These are phyloP conservation scores for Heliosperma pusillum DNA, from an alignment of 148 eudicot species.

Conservation along the genomic window DNA sequence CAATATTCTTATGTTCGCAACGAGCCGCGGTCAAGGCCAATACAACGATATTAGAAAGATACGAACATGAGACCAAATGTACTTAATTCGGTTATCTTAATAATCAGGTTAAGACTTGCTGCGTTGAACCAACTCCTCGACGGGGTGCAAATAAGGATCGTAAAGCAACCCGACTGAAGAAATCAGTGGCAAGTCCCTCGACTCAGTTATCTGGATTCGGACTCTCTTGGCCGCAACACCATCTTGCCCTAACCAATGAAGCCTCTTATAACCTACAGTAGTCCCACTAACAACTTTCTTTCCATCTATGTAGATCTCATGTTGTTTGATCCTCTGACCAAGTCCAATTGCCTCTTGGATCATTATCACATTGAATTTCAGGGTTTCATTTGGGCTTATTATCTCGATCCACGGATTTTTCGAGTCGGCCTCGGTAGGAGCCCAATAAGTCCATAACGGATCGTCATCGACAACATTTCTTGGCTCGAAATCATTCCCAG, in stretches of 20 bases:
- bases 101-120: neutral
- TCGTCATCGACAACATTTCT: constrained; percentile 61
- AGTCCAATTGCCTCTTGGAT: constrained; percentile 89
- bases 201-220: constrained; percentile 42
- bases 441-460: constrained; percentile 90
- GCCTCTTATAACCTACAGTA: constrained; percentile 76
- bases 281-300: constrained; percentile 47
- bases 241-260: constrained; percentile 58
- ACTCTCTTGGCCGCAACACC: constrained; percentile 45
- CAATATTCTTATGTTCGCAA: too few species aligned
- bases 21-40: neutral
- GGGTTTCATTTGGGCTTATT: constrained; percentile 21
- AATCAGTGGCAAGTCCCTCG: constrained; percentile 63
- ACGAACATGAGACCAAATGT: neutral
- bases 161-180: constrained; percentile 78
- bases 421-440: constrained; percentile 43
- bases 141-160: constrained; percentile 75
- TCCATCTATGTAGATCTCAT: constrained; percentile 69
- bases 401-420: constrained; percentile 63
- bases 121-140: neutral
- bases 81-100: neutral
- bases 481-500: constrained; percentile 47
- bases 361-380: constrained; percentile 69
- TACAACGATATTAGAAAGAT: neutral
- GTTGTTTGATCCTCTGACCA: constrained; percentile 67